phyloP scores from a whole-genome alignment of 345 rosid genomes.

The Lepidium africanum region DNA sequence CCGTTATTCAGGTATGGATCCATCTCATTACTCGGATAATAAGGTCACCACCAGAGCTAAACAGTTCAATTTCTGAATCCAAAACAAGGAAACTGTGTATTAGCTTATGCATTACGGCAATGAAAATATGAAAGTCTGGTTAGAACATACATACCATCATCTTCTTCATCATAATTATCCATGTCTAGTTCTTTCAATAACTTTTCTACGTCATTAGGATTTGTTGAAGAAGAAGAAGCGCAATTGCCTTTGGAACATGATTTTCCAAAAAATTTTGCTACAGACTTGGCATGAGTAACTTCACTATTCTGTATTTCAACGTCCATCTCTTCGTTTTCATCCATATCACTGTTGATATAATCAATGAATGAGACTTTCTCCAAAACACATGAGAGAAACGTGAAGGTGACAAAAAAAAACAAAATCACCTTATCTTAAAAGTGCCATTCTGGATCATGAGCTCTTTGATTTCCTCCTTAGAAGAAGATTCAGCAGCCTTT shows the following conservation, averaged over 20 bases:
- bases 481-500: constrained; percentile 68
- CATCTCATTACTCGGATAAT: constrained; percentile 73
- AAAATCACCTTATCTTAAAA: constrained; percentile 32
- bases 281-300: constrained; percentile 47
- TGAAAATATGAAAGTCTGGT: background rate
- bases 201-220: constrained; percentile 42
- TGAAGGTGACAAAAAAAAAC: background rate
- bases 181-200: constrained; percentile 69
- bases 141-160: constrained; percentile 40
- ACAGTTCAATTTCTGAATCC: constrained; percentile 47
- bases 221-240: constrained; percentile 25
- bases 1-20: constrained; percentile 66
- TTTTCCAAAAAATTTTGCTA: constrained; percentile 54
- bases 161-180: constrained; percentile 85
- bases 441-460: constrained; percentile 36
- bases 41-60: constrained; percentile 65
- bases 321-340: constrained; percentile 34
- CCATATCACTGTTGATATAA: constrained; percentile 27
- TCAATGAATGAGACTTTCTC: background rate
- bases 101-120: background rate
- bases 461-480: constrained; percentile 62
- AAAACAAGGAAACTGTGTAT: background rate
- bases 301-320: constrained; percentile 32
- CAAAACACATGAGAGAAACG: background rate
- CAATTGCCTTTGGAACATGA: constrained; percentile 30